A percentile compares a stretch with the other conserved stretches of the same genome.
Evolutionary conservation across 768 basidiomycete species (phyloP).

Genomic region (Mrakia blollopis): DNA sequence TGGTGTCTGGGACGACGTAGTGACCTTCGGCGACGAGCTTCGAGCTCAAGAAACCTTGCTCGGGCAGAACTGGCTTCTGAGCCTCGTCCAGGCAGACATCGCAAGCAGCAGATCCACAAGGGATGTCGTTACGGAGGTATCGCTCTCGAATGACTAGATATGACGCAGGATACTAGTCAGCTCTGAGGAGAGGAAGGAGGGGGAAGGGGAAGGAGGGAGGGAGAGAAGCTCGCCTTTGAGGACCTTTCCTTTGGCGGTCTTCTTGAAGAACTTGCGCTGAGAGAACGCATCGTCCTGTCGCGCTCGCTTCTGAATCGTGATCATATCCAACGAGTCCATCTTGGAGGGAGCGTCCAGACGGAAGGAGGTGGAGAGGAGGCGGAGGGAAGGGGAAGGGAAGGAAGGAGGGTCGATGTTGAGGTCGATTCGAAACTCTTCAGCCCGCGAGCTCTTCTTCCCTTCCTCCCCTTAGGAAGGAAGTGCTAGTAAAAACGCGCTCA

Average conservation of each 20-base stretch:
- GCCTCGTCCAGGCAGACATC: conserved; percentile 51
- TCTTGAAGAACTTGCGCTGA: conserved; percentile 91
- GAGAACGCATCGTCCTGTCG: conserved; percentile 46
- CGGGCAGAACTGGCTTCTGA: conserved; percentile 54
- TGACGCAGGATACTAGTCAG: neutral
- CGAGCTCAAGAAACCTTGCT: conserved; percentile 50
- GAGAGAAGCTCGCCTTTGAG: conserved; percentile 63
- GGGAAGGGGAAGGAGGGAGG: neutral
- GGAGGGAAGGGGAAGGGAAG: neutral
- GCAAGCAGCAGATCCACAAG: conserved; percentile 73
- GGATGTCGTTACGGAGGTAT: conserved; percentile 86
- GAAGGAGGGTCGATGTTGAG: conserved; percentile 5
- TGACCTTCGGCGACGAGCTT: conserved; percentile 47
- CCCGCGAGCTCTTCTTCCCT: neutral
- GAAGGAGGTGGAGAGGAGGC: neutral
- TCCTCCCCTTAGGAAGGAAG: too few relatives aligned
- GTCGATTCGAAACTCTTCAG: neutral
- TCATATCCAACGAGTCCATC: conserved; percentile 30
- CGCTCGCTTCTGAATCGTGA: conserved; percentile 44
- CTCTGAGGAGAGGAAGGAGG: neutral
- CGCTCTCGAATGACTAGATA: conserved; percentile 77
- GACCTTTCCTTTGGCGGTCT: conserved; percentile 88
- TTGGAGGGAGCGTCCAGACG: neutral
- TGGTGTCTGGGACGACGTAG: conserved; percentile 87
- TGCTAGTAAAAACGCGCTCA: too few relatives aligned